Evolutionary conservation across 1,284 basidiomycete genomes (phyloP).

Genomic region (Cutaneotrichosporon daszewskae): DNA sequence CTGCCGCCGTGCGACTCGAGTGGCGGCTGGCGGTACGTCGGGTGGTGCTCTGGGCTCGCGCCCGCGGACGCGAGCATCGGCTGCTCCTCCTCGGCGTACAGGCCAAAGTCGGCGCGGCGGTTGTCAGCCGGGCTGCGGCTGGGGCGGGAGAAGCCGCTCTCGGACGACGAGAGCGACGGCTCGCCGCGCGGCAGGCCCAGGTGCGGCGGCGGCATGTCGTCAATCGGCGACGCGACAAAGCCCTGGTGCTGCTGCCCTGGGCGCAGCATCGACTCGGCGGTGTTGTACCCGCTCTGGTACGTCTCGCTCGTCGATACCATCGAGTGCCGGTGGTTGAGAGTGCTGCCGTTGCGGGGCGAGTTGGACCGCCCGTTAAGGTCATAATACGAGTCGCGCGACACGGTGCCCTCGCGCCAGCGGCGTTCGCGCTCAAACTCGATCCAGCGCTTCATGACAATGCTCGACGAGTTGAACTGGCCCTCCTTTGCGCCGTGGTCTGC

Average conservation of each 20-base stretch:
- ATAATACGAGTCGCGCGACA: constrained; percentile 67
- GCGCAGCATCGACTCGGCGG: constrained; percentile 46
- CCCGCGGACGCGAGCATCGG: constrained; percentile 48
- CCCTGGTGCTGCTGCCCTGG: constrained; percentile 43
- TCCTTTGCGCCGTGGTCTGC: constrained; percentile 78
- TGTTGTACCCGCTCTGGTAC: constrained; percentile 46
- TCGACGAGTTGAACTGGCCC: constrained; percentile 89
- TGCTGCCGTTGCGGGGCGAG: constrained; percentile 47
- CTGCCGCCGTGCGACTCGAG: constrained; percentile 23
- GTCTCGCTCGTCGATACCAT: constrained; percentile 68
- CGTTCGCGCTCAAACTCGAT: constrained; percentile 95
- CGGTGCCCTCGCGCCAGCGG: constrained; percentile 79
- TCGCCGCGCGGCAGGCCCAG: constrained; percentile 24
- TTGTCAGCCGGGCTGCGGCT: constrained; percentile 8
- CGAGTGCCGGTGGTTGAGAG: constrained; percentile 60
- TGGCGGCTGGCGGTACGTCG: neutral
- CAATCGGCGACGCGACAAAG: constrained; percentile 63
- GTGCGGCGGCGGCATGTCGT: constrained; percentile 46
- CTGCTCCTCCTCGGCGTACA: constrained; percentile 52
- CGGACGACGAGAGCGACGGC: constrained; percentile 36
- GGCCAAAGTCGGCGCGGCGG: constrained; percentile 7
- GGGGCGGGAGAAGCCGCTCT: constrained; percentile 26
- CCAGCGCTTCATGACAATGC: constrained; percentile 99
- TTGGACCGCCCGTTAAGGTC: constrained; percentile 39
- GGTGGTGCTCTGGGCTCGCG: constrained; percentile 6